Percentiles rank a stretch among this genome's conserved stretches.
phyloP scores from a whole-genome alignment of 108 stramenopile species.

The Skeletonema potamos region DNA sequence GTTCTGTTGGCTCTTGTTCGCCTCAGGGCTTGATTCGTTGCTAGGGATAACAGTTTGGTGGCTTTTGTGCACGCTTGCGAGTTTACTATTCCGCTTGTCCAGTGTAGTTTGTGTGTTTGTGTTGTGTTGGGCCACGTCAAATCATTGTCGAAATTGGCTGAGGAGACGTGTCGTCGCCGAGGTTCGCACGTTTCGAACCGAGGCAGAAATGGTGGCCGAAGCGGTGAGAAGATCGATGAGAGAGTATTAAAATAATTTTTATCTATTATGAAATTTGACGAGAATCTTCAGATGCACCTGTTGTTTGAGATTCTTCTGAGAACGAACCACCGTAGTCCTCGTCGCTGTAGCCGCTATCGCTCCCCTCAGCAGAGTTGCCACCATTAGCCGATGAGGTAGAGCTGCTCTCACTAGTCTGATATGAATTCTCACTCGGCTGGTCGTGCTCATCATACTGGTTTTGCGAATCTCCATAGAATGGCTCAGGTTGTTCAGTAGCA shows the following conservation, averaged over 20 bases:
- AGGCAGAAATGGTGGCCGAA: not conserved
- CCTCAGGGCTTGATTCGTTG: not conserved
- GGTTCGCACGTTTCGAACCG: not conserved
- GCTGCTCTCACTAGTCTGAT: not conserved
- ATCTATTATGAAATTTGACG: not conserved
- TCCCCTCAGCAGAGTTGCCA: not conserved
- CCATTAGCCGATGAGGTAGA: not conserved
- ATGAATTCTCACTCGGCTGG: constrained; percentile 2
- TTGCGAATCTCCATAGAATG: constrained; percentile 50
- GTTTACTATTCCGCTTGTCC: not conserved
- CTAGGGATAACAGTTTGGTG: not conserved
- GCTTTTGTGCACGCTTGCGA: not conserved
- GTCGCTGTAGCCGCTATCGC: not conserved
- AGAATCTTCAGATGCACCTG: not conserved
- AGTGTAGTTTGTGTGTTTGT: not conserved
- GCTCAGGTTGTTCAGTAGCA: constrained; percentile 38
- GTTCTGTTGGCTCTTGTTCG: not conserved
- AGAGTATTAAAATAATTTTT: not conserved
- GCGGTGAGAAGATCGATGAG: not conserved
- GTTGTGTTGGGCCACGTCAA: not conserved
- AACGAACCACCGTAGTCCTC: not conserved
- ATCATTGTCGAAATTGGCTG: not conserved
- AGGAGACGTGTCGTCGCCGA: not conserved
- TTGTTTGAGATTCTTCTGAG: not conserved
- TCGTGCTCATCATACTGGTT: constrained; percentile 3